Base-by-base conservation (phyloP, 192 early-diverging fungal species). In the Endogone sp. region DNA sequence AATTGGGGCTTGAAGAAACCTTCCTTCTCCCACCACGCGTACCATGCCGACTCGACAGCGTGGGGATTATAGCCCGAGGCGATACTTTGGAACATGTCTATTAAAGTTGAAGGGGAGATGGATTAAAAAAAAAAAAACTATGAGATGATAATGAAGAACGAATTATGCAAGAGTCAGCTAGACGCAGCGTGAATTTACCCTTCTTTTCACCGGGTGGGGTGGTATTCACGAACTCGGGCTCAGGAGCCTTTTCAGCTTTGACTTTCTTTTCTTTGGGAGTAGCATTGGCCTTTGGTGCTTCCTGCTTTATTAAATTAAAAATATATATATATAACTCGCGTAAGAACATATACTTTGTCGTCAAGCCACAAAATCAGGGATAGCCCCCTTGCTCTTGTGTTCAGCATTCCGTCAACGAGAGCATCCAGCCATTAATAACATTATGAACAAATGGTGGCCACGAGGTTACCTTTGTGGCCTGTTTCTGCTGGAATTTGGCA, bases 11-110 rank as follows among this genome's bases (percentile, higher is more conserved):
- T 84, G 72, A 99, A 98, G 78, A 85, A 93, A 11, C 90, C 92
- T 73, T 91, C 79, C 82, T 94, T 90, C 79, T 94, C 94, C 96
- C 98, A 98, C 95, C 96, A 99, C 28, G 83, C 87, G 76, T 98
- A 96, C 98, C 96, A 99, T 25, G 94, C 89, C 25, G 93, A 79
- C 76, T 99, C 98, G 27, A 99, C 98, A 29, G 89, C 93, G 56
- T 70, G 83, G 11, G 96, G 95, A 67, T 96, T 90, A 78, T 98
- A 99, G 63, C 86, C 79, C 30, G 80, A 79, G 4, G 95, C 90
- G 84, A 97, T 92, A 22, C 85, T 83, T 63, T 84, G 82, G 58
- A 80, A 79, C 76, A 92, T 83, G 68, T 93, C 92, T 91, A 78
- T 69, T 57, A 65, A 13, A 71, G 26, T 25, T 2, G 0, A 27